Percentiles rank a stretch among this genome's conserved stretches.
phyloP scores from a whole-genome alignment of 192 early-diverging fungal genomes.

The Dispira parvispora region DNA sequence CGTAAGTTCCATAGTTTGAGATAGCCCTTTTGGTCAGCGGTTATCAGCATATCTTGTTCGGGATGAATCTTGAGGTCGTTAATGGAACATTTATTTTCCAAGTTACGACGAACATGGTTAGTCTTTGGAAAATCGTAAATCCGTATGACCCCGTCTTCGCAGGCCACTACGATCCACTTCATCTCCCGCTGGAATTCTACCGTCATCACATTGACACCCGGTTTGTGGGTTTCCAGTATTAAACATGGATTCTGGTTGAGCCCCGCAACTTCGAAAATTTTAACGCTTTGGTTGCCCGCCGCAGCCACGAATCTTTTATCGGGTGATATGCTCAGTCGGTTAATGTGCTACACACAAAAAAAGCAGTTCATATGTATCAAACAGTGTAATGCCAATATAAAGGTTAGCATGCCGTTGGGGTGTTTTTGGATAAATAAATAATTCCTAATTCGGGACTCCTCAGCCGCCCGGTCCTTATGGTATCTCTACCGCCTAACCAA shows the following conservation, averaged over 20 bases:
- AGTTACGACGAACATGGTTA: slow-evolving; percentile 34
- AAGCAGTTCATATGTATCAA: no score
- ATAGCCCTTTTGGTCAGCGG: slow-evolving; percentile 61
- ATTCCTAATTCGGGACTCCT: no score
- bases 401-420: no score
- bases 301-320: slow-evolving; percentile 77
- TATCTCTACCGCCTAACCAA: no score
- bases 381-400: no score
- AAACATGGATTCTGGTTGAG: slow-evolving; percentile 10
- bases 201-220: slow-evolving; percentile 41
- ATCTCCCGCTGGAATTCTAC: slow-evolving; percentile 50
- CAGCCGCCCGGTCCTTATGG: no score
- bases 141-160: slow-evolving; percentile 55
- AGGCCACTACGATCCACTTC: slow-evolving; percentile 61
- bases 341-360: slow-evolving; percentile 50
- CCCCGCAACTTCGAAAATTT: slow-evolving; percentile 7
- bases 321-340: slow-evolving; percentile 68
- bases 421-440: no score
- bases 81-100: slow-evolving; percentile 38
- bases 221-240: slow-evolving; percentile 57
- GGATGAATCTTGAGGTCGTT: slow-evolving; percentile 51
- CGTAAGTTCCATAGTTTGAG: slow-evolving; percentile 58
- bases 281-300: slow-evolving; percentile 31
- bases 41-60: slow-evolving; percentile 69
- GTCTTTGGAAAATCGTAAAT: slow-evolving; percentile 62